Percentiles rank a stretch among this genome's conserved stretches.
These are phyloP conservation scores for Aspergillus intermedius DNA, from an alignment of 2,329 filamentous ascomycete genomes.

Conservation along the genomic window DNA sequence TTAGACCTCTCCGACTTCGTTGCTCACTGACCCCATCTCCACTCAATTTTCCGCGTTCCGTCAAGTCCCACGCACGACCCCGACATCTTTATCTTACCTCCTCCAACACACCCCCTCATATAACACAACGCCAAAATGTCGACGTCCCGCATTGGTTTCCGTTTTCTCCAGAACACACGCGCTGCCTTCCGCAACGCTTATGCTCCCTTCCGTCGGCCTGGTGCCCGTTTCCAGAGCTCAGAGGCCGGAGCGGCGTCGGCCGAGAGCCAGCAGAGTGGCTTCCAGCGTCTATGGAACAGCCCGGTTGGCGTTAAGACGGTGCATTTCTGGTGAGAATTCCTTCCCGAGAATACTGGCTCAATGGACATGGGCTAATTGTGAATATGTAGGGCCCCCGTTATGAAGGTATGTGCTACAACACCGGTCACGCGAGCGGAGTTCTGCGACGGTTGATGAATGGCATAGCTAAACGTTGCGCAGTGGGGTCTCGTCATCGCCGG, in stretches of 20 bases:
- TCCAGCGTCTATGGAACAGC: slow-evolving; percentile 78
- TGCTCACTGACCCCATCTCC: background rate
- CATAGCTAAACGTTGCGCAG: slow-evolving; percentile 36
- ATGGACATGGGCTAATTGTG: background rate
- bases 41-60: background rate
- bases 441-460: background rate
- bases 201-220: slow-evolving; percentile 48
- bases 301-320: slow-evolving; percentile 84
- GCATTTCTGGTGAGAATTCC: slow-evolving; percentile 74
- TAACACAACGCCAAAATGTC: slow-evolving; percentile 31
- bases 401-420: slow-evolving; percentile 56
- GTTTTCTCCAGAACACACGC: slow-evolving; percentile 48
- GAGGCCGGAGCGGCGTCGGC: slow-evolving; percentile 43
- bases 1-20: background rate
- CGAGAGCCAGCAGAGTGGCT: slow-evolving; percentile 44
- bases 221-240: slow-evolving; percentile 64
- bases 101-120: background rate
- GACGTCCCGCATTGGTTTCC: slow-evolving; percentile 53
- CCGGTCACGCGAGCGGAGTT: background rate
- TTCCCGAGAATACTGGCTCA: background rate
- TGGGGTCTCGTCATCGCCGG: slow-evolving; percentile 92
- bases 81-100: too few relatives aligned
- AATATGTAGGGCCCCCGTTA: slow-evolving; percentile 71
- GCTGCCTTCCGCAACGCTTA: slow-evolving; percentile 48
- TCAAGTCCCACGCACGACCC: background rate